phyloP scores from a whole-genome alignment of 2,329 filamentous ascomycete genomes.

The Aspergillus fumigatiaffinis region DNA sequence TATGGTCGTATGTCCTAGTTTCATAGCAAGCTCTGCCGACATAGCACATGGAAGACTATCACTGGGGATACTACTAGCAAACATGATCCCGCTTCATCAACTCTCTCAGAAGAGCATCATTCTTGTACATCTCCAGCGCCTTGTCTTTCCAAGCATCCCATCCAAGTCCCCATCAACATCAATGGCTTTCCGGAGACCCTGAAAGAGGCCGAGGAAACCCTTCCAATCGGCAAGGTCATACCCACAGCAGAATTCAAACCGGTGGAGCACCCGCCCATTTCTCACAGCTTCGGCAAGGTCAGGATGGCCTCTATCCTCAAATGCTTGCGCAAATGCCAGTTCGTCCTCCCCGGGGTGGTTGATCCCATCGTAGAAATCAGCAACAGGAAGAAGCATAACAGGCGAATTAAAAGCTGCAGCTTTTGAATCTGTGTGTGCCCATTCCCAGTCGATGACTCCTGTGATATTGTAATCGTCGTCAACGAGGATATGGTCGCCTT shows the following conservation, averaged over 20 bases:
- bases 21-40: no score
- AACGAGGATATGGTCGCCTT: slow-evolving; percentile 48
- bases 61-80: no score
- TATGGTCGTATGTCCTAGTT: no score
- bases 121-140: slow-evolving; percentile 33
- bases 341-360: slow-evolving; percentile 40
- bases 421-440: slow-evolving; percentile 31
- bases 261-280: slow-evolving; percentile 38
- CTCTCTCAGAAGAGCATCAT: slow-evolving; percentile 12
- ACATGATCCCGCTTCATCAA: neutral
- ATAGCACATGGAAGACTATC: no score
- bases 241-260: slow-evolving; percentile 42
- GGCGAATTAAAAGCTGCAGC: slow-evolving; percentile 44
- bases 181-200: slow-evolving; percentile 35
- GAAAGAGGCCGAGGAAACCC: slow-evolving; percentile 42
- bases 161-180: slow-evolving; percentile 30
- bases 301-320: slow-evolving; percentile 32
- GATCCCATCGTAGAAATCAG: slow-evolving; percentile 38
- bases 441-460: slow-evolving; percentile 50
- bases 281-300: slow-evolving; percentile 38
- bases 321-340: slow-evolving; percentile 29
- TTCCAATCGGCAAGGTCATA: slow-evolving; percentile 43
- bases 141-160: slow-evolving; percentile 39
- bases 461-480: slow-evolving; percentile 47
- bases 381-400: slow-evolving; percentile 37